Conservation (phyloP, 257 asterid species). For the Rauvolfia tetraphylla region DNA sequence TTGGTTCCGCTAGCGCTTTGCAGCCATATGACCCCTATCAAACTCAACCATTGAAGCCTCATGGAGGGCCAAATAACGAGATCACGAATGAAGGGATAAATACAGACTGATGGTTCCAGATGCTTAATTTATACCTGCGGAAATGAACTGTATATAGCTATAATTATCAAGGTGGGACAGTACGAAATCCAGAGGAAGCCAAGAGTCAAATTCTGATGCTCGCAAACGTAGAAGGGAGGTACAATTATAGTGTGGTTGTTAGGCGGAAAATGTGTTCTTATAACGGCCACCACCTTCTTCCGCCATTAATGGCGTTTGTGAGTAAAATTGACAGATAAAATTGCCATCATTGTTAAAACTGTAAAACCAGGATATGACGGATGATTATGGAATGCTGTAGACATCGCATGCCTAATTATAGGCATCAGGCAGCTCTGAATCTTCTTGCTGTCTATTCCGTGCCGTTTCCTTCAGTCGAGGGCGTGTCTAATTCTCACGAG, state of each 20-base stretch:
- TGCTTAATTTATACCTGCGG: neutral
- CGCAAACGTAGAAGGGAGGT: neutral
- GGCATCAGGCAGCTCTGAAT: neutral
- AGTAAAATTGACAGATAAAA: neutral
- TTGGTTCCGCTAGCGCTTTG: slow-evolving; percentile 77
- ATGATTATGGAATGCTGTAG: slow-evolving; percentile 6
- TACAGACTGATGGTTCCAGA: neutral
- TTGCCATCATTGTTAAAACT: neutral
- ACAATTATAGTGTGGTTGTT: slow-evolving; percentile 19
- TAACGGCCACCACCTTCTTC: slow-evolving; percentile 14
- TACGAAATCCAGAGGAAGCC: neutral
- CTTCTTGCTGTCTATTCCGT: neutral
- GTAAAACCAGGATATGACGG: neutral
- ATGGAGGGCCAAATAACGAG: slow-evolving; percentile 14
- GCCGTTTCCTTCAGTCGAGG: no score
- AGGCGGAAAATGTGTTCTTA: slow-evolving; percentile 17
- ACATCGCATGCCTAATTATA: neutral
- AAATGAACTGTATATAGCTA: neutral
- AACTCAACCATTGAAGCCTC: slow-evolving; percentile 71
- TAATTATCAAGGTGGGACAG: neutral
- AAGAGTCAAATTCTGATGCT: neutral
- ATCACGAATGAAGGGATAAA: neutral
- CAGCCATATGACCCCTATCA: slow-evolving; percentile 70
- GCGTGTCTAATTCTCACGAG: no score
- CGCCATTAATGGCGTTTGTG: slow-evolving; percentile 8